Evolutionary conservation across 106 monocot genomes (phyloP).

Genomic region (Platanthera zijinensis): DNA sequence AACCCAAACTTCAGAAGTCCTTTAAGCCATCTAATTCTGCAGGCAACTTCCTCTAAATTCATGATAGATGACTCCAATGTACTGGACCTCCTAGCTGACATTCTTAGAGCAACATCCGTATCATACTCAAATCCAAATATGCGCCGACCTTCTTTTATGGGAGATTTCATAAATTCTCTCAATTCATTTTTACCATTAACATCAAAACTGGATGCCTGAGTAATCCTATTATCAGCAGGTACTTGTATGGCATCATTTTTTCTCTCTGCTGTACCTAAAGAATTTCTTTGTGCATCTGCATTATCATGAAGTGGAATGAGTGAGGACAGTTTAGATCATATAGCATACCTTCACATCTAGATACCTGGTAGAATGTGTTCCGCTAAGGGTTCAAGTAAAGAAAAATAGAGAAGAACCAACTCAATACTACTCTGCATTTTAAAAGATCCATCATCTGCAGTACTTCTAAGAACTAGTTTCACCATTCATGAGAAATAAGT

Average conservation of each 20-base stretch:
- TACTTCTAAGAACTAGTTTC: neutral
- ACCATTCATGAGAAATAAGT: neutral
- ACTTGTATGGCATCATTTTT: neutral
- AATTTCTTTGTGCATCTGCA: neutral
- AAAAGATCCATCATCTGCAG: neutral
- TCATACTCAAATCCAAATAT: conserved; percentile 6
- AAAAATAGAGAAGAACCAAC: neutral
- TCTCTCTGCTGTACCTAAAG: neutral
- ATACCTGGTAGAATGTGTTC: neutral
- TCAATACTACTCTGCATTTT: neutral
- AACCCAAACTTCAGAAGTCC: conserved; percentile 39
- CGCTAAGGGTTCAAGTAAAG: neutral
- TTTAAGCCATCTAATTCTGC: conserved; percentile 60
- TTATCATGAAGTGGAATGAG: neutral
- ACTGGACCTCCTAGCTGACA: conserved; percentile 16
- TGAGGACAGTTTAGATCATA: neutral
- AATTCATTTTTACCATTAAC: conserved; percentile 9
- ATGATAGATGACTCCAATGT: conserved; percentile 47
- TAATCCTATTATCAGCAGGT: neutral
- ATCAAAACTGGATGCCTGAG: conserved; percentile 7
- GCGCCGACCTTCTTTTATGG: conserved; percentile 1
- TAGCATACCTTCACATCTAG: neutral
- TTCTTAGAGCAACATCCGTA: neutral
- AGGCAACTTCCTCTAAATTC: conserved; percentile 54
- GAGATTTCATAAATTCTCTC: neutral